phyloP scores from a whole-genome alignment of 257 asterid species.

The Leptodermis oblonga region DNA sequence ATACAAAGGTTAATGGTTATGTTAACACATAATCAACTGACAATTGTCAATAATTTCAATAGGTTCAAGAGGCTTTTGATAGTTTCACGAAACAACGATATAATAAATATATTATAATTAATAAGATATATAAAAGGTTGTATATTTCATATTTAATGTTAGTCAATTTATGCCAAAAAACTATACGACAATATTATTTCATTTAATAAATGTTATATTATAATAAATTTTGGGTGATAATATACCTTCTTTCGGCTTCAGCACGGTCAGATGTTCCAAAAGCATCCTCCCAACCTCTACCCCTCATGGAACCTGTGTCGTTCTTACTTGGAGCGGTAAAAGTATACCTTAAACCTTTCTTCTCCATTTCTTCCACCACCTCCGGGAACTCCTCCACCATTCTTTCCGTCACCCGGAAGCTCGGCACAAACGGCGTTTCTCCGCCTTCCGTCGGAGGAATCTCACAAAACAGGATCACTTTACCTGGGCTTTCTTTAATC shows the following conservation, averaged over 20 bases:
- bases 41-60: too few relatives aligned
- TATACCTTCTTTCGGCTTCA: conserved; percentile 69
- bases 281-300: conserved; percentile 89
- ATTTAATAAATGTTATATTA: too few relatives aligned
- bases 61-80: too few relatives aligned
- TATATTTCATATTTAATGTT: too few relatives aligned
- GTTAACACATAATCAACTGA: too few relatives aligned
- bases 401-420: conserved; percentile 63
- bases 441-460: conserved; percentile 84
- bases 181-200: too few relatives aligned
- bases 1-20: too few relatives aligned
- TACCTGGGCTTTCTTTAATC: conserved; percentile 71
- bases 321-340: conserved; percentile 65
- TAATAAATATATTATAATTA: too few relatives aligned
- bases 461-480: conserved; percentile 69
- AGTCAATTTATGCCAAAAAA: too few relatives aligned
- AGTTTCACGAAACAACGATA: too few relatives aligned
- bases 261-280: conserved; percentile 61
- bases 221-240: too few relatives aligned
- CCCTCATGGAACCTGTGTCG: conserved; percentile 63
- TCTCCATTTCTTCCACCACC: conserved; percentile 62
- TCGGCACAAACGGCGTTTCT: conserved; percentile 80
- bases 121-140: too few relatives aligned
- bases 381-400: conserved; percentile 75
- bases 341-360: conserved; percentile 61